Percentiles rank a stretch among this genome's conserved stretches.
Evolutionary conservation across 306 rosid species (phyloP).

Genomic region (Lathyrus tuberosus): DNA sequence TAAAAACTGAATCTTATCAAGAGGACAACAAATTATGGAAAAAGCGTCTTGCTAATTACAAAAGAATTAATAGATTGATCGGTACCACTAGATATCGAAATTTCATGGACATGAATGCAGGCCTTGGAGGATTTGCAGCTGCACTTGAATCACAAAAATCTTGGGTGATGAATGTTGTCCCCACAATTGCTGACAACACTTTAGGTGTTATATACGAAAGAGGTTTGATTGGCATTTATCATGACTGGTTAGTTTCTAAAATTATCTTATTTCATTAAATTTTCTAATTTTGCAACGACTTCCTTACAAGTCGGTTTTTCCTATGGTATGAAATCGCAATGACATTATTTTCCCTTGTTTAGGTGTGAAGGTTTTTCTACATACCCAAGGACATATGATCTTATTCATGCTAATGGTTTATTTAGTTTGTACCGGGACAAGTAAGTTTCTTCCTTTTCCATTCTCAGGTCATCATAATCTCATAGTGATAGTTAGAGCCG

Average conservation of each 20-base stretch:
- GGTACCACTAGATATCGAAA: conserved; percentile 82
- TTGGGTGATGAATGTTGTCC: conserved; percentile 98
- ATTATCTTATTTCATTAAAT: conserved; percentile 18
- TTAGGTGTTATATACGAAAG: conserved; percentile 88
- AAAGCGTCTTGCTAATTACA: conserved; percentile 68
- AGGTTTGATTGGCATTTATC: conserved; percentile 95
- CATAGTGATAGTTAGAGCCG: too few species aligned
- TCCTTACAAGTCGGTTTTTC: not conserved
- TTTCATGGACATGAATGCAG: conserved; percentile 98
- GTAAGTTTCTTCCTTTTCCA: conserved; percentile 58
- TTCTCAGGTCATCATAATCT: not conserved
- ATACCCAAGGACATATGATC: conserved; percentile 94
- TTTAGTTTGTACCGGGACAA: conserved; percentile 73
- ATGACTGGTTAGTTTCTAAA: conserved; percentile 75
- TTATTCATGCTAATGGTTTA: conserved; percentile 80
- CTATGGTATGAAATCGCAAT: conserved; percentile 9
- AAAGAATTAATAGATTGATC: conserved; percentile 66
- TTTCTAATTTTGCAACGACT: not conserved
- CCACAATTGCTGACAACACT: conserved; percentile 76
- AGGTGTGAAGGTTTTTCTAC: conserved; percentile 99
- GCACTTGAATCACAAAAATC: conserved; percentile 79
- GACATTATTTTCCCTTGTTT: conserved; percentile 41
- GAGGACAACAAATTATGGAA: conserved; percentile 87
- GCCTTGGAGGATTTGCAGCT: conserved; percentile 96
- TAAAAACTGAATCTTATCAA: conserved; percentile 72